Conservation (phyloP, 208 protist species). For the Wallacemonas sp. region DNA sequence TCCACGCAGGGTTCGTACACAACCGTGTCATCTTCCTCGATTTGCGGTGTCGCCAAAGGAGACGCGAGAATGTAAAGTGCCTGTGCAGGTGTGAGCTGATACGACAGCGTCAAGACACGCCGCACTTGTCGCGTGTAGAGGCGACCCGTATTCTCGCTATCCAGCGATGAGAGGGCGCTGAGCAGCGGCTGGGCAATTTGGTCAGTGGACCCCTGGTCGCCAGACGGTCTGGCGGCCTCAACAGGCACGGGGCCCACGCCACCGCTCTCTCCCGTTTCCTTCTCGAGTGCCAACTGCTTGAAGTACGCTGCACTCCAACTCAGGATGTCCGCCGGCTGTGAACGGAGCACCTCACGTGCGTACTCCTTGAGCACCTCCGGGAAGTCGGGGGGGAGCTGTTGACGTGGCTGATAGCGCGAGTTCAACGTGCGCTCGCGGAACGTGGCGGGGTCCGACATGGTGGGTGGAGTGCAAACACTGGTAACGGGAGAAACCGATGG, state of each 20-base stretch:
- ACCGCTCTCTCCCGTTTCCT: conserved; percentile 2
- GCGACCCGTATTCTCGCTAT: conserved; percentile 36
- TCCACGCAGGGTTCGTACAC: conserved; percentile 67
- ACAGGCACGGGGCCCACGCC: neutral
- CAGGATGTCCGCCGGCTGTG: conserved; percentile 90
- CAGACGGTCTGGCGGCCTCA: neutral
- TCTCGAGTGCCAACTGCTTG: conserved; percentile 76
- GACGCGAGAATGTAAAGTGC: conserved; percentile 81
- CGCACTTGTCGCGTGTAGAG: conserved; percentile 50
- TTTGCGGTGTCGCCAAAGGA: conserved; percentile 19
- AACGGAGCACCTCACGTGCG: conserved; percentile 91
- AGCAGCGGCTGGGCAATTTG: conserved; percentile 39
- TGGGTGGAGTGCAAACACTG: too few relatives aligned
- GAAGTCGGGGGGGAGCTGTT: conserved; percentile 87
- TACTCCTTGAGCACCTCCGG: conserved; percentile 89
- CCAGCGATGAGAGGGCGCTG: conserved; percentile 51
- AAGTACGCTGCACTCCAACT: conserved; percentile 93
- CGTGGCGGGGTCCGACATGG: conserved; percentile 30
- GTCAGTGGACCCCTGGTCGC: conserved; percentile 10
- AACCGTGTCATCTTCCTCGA: conserved; percentile 47
- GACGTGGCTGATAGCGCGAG: conserved; percentile 86
- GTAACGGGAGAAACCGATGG: neutral
- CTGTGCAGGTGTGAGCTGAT: conserved; percentile 61
- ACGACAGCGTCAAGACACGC: conserved; percentile 47
- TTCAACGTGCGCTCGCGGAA: conserved; percentile 86